Conservation (phyloP, 2,329 filamentous ascomycete species). For the Diaporthe sp. region DNA sequence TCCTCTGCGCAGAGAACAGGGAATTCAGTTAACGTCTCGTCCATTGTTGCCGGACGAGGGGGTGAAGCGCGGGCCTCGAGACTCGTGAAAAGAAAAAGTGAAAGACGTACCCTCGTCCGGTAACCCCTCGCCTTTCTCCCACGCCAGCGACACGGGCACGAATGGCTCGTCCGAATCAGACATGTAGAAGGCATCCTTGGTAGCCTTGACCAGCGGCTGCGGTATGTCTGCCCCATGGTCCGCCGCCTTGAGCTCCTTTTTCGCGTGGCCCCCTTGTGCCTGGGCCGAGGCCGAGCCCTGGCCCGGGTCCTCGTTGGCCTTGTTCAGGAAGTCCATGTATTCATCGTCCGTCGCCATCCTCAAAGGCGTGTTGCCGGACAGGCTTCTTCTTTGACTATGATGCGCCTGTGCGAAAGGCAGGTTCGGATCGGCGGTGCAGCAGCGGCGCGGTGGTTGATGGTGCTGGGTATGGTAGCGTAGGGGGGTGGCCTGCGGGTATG, state of each 20-base stretch:
- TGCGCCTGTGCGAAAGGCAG: constrained; percentile 28
- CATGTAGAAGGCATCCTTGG: constrained; percentile 74
- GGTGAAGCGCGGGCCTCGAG: neutral
- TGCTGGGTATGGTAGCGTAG: neutral
- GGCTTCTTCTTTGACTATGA: neutral
- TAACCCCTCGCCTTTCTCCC: constrained; percentile 65
- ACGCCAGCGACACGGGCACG: constrained; percentile 79
- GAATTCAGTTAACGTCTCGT: constrained; percentile 11
- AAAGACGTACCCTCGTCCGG: constrained; percentile 73
- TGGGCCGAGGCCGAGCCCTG: constrained; percentile 62
- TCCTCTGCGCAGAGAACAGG: constrained; percentile 64
- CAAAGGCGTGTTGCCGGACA: neutral
- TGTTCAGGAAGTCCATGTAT: constrained; percentile 88
- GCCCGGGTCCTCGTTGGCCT: constrained; percentile 85
- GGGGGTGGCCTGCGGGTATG: neutral
- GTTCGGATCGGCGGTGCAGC: neutral
- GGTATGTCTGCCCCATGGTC: constrained; percentile 73
- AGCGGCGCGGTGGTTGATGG: neutral
- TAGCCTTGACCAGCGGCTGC: constrained; percentile 63
- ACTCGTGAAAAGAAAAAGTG: constrained; percentile 1
- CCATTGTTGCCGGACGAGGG: neutral
- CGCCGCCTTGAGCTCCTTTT: constrained; percentile 63
- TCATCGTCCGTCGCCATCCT: constrained; percentile 83
- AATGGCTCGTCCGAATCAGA: constrained; percentile 92
- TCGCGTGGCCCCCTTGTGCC: constrained; percentile 43